A percentile compares a stretch with the other conserved stretches of the same genome.
Conservation (phyloP, 1,284 basidiomycete genomes). For the Phylloporus sp. region DNA sequence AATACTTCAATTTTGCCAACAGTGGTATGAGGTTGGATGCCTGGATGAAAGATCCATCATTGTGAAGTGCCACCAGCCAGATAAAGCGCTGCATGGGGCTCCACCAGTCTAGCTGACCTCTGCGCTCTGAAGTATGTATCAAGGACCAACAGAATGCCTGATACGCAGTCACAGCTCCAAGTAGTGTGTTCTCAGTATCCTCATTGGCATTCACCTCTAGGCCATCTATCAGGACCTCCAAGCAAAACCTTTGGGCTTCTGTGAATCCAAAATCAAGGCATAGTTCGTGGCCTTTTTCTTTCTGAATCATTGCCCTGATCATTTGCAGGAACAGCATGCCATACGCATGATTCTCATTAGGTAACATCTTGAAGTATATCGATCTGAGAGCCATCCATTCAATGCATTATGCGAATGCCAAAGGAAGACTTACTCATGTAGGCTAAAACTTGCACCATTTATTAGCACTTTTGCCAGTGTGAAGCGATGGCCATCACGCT, state of each 20-base stretch:
- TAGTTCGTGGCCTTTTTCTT: neutral
- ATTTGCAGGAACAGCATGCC: slow-evolving; percentile 4
- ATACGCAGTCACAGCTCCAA: slow-evolving; percentile 3
- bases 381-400: neutral
- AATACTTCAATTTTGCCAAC: slow-evolving; percentile 17
- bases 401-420: neutral
- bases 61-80: slow-evolving; percentile 9
- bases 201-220: neutral
- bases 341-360: neutral
- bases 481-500: neutral
- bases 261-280: neutral
- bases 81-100: slow-evolving; percentile 3
- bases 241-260: neutral
- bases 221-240: neutral
- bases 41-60: slow-evolving; percentile 10
- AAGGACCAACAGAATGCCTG: slow-evolving; percentile 16
- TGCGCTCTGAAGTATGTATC: neutral
- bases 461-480: neutral
- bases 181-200: neutral
- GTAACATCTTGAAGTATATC: slow-evolving; percentile 4
- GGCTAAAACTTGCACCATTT: neutral
- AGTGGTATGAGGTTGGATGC: neutral
- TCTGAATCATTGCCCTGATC: slow-evolving; percentile 7
- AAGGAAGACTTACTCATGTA: neutral
- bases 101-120: neutral